Conservation (phyloP, 2,329 filamentous ascomycete species). For the Trichothecium sympodiale region DNA sequence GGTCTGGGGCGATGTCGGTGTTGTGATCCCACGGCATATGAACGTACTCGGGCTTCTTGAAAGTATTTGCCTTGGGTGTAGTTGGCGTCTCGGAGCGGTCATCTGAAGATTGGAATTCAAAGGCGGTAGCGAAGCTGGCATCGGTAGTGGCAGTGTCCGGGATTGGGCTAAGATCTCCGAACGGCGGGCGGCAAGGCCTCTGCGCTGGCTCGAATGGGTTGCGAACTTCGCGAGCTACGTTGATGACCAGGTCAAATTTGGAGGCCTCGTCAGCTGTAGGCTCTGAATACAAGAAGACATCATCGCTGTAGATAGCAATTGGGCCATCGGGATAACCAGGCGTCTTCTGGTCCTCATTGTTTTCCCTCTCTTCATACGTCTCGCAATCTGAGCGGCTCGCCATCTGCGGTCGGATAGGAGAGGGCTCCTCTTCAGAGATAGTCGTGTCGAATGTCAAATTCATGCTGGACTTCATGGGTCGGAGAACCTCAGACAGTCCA, state of each 20-base stretch:
- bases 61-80: conserved; percentile 40
- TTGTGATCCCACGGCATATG: conserved; percentile 86
- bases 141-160: conserved; percentile 46
- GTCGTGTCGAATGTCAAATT: conserved; percentile 26
- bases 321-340: conserved; percentile 75
- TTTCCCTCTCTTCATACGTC: conserved; percentile 54
- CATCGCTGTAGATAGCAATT: conserved; percentile 69
- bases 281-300: conserved; percentile 70
- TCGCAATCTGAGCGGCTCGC: conserved; percentile 46
- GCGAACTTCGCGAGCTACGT: conserved; percentile 70
- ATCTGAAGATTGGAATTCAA: conserved; percentile 38
- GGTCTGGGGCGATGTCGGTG: conserved; percentile 69
- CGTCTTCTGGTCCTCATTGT: conserved; percentile 69
- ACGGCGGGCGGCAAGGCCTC: conserved; percentile 13
- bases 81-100: conserved; percentile 30
- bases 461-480: conserved; percentile 35
- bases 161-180: conserved; percentile 26
- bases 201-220: conserved; percentile 53
- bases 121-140: conserved; percentile 49
- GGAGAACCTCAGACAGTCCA: conserved; percentile 46
- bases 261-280: conserved; percentile 68
- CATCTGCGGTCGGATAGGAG: conserved; percentile 49
- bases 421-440: conserved; percentile 45
- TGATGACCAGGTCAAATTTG: conserved; percentile 72
- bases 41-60: conserved; percentile 64